A percentile compares a stretch with the other conserved stretches of the same genome.
Evolutionary conservation across 202 grass and related monocot species (phyloP).

Genomic region (Digitaria exilis): DNA sequence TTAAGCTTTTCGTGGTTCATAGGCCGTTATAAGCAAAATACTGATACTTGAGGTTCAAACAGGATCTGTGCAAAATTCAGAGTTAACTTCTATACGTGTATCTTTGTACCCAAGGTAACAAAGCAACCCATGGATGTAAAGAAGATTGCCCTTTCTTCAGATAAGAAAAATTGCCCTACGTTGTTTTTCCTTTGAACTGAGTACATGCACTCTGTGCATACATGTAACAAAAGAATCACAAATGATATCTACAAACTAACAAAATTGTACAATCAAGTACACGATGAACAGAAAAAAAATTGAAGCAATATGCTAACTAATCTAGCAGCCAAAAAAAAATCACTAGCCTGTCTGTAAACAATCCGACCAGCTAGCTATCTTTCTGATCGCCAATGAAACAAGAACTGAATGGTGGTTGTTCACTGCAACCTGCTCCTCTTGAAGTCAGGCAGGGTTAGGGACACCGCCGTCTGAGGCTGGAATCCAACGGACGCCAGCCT

Average conservation of each 20-base stretch:
- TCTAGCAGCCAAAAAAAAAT: slow-evolving; percentile 35
- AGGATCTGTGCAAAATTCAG: too few species aligned
- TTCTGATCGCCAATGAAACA: not conserved
- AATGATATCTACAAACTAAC: slow-evolving; percentile 5
- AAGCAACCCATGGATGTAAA: not conserved
- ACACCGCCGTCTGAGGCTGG: slow-evolving; percentile 45
- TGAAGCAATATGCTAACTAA: not conserved
- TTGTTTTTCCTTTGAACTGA: not conserved
- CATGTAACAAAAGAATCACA: slow-evolving; percentile 40
- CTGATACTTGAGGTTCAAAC: too few species aligned
- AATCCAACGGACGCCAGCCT: slow-evolving; percentile 65
- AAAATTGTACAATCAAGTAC: slow-evolving; percentile 6
- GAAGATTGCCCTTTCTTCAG: too few species aligned
- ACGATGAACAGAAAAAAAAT: not conserved
- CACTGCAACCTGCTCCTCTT: slow-evolving; percentile 64
- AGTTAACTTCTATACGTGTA: too few species aligned
- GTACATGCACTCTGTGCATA: not conserved
- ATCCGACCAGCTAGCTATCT: slow-evolving; percentile 14
- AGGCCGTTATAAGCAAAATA: too few species aligned
- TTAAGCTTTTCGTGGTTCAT: too few species aligned
- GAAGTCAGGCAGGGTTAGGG: slow-evolving; percentile 63
- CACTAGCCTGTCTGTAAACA: slow-evolving; percentile 20
- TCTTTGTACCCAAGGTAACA: too few species aligned
- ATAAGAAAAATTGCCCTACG: too few species aligned
- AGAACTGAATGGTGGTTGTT: slow-evolving; percentile 2